phyloP scores from a whole-genome alignment of 192 early-diverging fungal genomes.

The Backusella mclennaniae region DNA sequence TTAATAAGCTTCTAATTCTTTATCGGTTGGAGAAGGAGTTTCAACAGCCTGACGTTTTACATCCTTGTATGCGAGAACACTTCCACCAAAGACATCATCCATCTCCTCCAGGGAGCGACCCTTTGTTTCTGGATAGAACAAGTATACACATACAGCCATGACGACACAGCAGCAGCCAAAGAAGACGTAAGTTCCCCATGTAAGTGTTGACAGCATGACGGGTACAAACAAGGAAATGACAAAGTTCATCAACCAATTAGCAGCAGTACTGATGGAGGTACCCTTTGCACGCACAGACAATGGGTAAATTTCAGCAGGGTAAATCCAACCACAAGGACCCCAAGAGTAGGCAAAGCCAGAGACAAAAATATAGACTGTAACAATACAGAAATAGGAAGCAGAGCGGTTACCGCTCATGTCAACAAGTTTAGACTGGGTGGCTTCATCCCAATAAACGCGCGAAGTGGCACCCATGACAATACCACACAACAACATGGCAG shows the following conservation, averaged over 20 bases:
- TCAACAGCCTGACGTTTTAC: background rate
- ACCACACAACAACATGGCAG: constrained; percentile 28
- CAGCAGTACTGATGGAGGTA: constrained; percentile 72
- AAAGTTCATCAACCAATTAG: constrained; percentile 89
- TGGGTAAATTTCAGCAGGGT: constrained; percentile 89
- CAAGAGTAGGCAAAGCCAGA: constrained; percentile 76
- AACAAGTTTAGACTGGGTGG: constrained; percentile 3
- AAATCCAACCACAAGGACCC: constrained; percentile 92
- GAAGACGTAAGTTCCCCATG: constrained; percentile 65
- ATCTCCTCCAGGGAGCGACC: constrained; percentile 84
- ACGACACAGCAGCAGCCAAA: constrained; percentile 61
- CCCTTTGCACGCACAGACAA: constrained; percentile 84
- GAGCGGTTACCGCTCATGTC: constrained; percentile 13
- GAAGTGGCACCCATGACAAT: constrained; percentile 40
- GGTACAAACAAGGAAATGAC: constrained; percentile 70
- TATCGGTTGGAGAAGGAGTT: background rate
- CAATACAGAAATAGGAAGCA: constrained; percentile 39
- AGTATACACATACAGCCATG: constrained; percentile 56
- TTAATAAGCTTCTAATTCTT: background rate
- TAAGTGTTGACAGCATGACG: constrained; percentile 59
- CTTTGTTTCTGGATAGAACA: constrained; percentile 83
- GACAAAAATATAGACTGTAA: constrained; percentile 58
- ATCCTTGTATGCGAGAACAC: constrained; percentile 1
- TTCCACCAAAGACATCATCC: constrained; percentile 66
- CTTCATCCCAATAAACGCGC: constrained; percentile 30